Evolutionary conservation across 495 filamentous ascomycete species (phyloP), one percentile per base, ranked within the genome.

Genomic region (Delitschia confertaspora): DNA sequence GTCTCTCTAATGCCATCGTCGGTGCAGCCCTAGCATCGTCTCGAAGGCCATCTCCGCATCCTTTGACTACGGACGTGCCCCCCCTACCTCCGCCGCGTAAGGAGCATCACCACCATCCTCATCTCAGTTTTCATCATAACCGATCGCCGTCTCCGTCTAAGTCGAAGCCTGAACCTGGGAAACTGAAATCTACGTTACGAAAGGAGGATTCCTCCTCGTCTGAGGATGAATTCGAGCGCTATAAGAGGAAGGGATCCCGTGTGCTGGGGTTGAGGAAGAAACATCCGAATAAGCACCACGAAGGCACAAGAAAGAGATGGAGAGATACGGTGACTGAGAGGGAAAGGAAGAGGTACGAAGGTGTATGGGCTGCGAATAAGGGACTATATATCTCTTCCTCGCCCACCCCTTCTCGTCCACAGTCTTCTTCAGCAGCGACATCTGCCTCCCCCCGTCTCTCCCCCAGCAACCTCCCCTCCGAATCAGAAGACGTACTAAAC

Each of bases 341-440:
- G 6, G 85, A 95, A 56, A 72, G 87, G 26, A 86, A 84, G 54
- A 71, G 89, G n/a, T 96, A 96, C 56, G 91, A 96, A 64, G 93
- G 87, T 3, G 80, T 98, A 3, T 98, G 88, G 87, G 91, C 93
- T 18, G 88, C 86, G 13, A 96, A 98, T 56, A 76, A 76, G 45
- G 89, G 88, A 0, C 42, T 88, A n/a, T 63, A 57, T 38, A 42
- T 56, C 41, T 20, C 43, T 19, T 40, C 27, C 24, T 39, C 54
- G 36, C 24, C 8, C 16, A 13, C 16, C 17, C n/a, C 7, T 36
- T 22, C 41, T 29, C n/a, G n/a, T n/a, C n/a, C n/a, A n/a, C n/a
- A n/a, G n/a, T n/a, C n/a, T n/a, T n/a, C n/a, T n/a, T n/a, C n/a
- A n/a, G n/a, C n/a, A n/a, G n/a, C n/a, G n/a, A n/a, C n/a, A n/a